phyloP scores from a whole-genome alignment of 257 asterid genomes.

The Orobanche coerulescens region DNA sequence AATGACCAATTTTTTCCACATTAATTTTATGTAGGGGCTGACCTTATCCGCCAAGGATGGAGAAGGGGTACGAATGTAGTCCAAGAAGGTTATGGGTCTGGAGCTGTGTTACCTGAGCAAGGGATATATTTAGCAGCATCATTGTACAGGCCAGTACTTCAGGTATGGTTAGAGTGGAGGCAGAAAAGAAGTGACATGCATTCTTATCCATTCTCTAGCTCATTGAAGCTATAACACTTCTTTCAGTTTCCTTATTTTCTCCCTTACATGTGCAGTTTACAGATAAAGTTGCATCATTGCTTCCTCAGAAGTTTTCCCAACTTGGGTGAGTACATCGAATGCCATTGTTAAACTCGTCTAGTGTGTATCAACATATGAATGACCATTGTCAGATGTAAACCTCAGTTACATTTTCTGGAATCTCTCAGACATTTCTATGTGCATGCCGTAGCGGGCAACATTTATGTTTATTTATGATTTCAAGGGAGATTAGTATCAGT shows the following conservation, averaged over 20 bases:
- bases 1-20: slow-evolving; percentile 7
- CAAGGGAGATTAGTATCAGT: neutral
- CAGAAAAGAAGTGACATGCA: slow-evolving; percentile 14
- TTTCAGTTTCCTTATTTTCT: slow-evolving; percentile 13
- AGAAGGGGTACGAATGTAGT: slow-evolving; percentile 73
- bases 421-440: neutral
- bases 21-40: slow-evolving; percentile 43
- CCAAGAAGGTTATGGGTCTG: slow-evolving; percentile 98
- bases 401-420: slow-evolving; percentile 4
- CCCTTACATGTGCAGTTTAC: slow-evolving; percentile 60
- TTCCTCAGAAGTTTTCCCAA: slow-evolving; percentile 88
- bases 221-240: slow-evolving; percentile 7
- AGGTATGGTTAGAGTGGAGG: slow-evolving; percentile 45
- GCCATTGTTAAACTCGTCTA: slow-evolving; percentile 10
- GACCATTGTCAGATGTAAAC: neutral
- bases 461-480: neutral
- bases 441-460: slow-evolving; percentile 11
- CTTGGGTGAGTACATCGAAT: slow-evolving; percentile 64
- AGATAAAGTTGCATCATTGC: slow-evolving; percentile 86
- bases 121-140: slow-evolving; percentile 97
- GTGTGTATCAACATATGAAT: neutral
- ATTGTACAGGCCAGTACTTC: slow-evolving; percentile 87
- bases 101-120: slow-evolving; percentile 87
- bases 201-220: slow-evolving; percentile 11
- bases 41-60: slow-evolving; percentile 85